Evolutionary conservation across 2,329 filamentous ascomycete genomes (phyloP).

Genomic region (Colletotrichum falcatum): DNA sequence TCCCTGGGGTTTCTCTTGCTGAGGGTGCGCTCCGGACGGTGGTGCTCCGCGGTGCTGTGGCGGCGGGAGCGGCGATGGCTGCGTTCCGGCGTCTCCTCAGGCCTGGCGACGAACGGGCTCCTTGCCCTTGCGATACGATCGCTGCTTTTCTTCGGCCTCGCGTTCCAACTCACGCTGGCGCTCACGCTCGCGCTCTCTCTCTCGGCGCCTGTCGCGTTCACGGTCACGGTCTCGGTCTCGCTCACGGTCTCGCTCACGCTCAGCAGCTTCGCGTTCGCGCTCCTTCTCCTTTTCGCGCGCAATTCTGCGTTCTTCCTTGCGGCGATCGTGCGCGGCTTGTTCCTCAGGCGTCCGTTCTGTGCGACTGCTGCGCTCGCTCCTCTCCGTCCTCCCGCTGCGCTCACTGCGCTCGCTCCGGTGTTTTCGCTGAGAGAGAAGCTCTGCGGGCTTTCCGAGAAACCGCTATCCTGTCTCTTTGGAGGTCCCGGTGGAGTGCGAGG

Average conservation of each 20-base stretch:
- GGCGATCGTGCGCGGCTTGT: constrained; percentile 62
- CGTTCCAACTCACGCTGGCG: constrained; percentile 10
- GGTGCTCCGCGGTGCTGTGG: constrained; percentile 54
- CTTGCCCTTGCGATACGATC: constrained; percentile 50
- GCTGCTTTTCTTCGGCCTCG: constrained; percentile 24
- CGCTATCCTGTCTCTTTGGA: constrained; percentile 60
- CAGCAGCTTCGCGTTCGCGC: constrained; percentile 35
- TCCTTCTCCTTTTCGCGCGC: constrained; percentile 38
- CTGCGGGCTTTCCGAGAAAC: constrained; percentile 56
- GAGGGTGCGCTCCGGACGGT: constrained; percentile 43
- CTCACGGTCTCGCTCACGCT: constrained; percentile 34
- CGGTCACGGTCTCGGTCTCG: constrained; percentile 17
- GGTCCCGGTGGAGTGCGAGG: constrained; percentile 52
- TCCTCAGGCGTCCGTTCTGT: constrained; percentile 59
- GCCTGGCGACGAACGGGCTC: constrained; percentile 43
- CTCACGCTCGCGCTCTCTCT: constrained; percentile 47
- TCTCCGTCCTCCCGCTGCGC: constrained; percentile 24
- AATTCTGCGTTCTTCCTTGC: constrained; percentile 59
- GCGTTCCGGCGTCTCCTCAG: constrained; percentile 40
- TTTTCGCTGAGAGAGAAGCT: constrained; percentile 20
- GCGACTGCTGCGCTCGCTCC: constrained; percentile 31
- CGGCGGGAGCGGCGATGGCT: constrained; percentile 56
- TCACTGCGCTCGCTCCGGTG: constrained; percentile 43
- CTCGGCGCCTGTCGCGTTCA: constrained; percentile 17
- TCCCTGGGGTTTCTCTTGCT: constrained; percentile 48